Conservation (phyloP, 164 flowering plant species). For the Cinnamomum micranthum region DNA sequence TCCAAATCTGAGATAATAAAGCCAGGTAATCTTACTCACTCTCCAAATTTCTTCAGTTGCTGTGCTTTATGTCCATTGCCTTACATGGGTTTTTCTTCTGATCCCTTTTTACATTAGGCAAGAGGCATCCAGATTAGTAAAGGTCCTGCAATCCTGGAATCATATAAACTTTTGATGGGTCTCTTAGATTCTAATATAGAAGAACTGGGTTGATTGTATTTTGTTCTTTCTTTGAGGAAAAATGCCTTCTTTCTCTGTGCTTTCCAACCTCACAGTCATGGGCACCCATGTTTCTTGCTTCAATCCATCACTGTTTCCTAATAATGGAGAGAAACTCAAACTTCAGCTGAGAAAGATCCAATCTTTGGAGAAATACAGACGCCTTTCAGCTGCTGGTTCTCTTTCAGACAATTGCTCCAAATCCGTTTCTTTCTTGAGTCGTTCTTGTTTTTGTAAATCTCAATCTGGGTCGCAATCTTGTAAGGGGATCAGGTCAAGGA, state of each 20-base stretch:
- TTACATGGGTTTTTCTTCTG: conserved; percentile 7
- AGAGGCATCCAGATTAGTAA: not conserved
- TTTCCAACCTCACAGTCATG: conserved; percentile 31
- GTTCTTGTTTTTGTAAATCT: conserved; percentile 21
- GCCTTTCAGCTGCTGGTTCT: conserved; percentile 16
- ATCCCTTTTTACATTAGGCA: not conserved
- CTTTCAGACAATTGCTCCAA: conserved; percentile 16
- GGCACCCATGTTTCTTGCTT: conserved; percentile 17
- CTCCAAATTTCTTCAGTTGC: conserved; percentile 1
- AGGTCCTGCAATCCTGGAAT: not conserved
- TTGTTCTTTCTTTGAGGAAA: conserved; percentile 2
- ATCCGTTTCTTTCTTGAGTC: conserved; percentile 23
- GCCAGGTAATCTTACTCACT: conserved; percentile 3
- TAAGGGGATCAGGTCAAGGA: conserved; percentile 23
- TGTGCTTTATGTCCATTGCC: not conserved
- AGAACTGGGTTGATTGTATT: not conserved
- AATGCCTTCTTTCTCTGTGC: conserved; percentile 39
- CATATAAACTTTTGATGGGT: not conserved
- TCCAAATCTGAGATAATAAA: not conserved
- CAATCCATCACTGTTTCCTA: conserved; percentile 14
- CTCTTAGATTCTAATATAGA: not conserved
- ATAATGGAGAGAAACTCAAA: conserved; percentile 15
- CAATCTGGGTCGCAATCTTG: conserved; percentile 21
- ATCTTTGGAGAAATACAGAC: conserved; percentile 19
- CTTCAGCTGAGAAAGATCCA: conserved; percentile 19